Base-by-base conservation (phyloP, 2,329 filamentous ascomycete species). In the Aspergillus jensenii region DNA sequence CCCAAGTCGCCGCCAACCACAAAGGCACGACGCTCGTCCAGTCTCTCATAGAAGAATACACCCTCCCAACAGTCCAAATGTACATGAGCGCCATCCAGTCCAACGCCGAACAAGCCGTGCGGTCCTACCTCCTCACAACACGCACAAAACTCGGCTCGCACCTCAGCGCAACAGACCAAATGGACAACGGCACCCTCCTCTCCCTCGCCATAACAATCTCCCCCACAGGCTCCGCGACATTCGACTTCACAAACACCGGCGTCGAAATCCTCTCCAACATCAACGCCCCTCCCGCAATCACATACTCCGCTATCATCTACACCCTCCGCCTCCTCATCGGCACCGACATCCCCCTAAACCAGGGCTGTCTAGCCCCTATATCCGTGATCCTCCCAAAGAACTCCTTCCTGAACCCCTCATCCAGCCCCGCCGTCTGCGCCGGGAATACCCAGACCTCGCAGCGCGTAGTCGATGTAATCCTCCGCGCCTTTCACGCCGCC, bases 111-210 rank as follows among this genome's bases (percentile, higher is more conserved):
- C 79, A 85, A 1, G 88, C 87, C 39, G 91, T 96, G 0, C 84
- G 90, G n/a, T 84, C 83, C 51, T 81, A 96, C 7, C 80, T 96
- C 31, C 91, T 88, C 67, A 79, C 84, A 2, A 87, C 93, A n/a
- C 82, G 85, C 66, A 82, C 82, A 60, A 82, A 85, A 23, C 90
- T 91, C 63, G 82, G 86, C 63, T 87, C 87, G 2, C 81, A 85
- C 56, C 85, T 90, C 17, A 81, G 95, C 0, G 82, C 91, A 0
- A 80, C 87, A 1, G 91, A 96, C 68, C 90, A 87, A 76, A 95
- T 96, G 90, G 91, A 96, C 66, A 91, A 96, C 66, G 91, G 91
- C 31, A 90, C 84, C 11, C 89, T 90, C 0, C 93, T 96, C 67
- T 80, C 83, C 51, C 81, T 96, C 4, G 87, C 86, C 60, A 82